phyloP scores from a whole-genome alignment of 2,329 filamentous ascomycete genomes.

The Ophiosphaerella narmari region DNA sequence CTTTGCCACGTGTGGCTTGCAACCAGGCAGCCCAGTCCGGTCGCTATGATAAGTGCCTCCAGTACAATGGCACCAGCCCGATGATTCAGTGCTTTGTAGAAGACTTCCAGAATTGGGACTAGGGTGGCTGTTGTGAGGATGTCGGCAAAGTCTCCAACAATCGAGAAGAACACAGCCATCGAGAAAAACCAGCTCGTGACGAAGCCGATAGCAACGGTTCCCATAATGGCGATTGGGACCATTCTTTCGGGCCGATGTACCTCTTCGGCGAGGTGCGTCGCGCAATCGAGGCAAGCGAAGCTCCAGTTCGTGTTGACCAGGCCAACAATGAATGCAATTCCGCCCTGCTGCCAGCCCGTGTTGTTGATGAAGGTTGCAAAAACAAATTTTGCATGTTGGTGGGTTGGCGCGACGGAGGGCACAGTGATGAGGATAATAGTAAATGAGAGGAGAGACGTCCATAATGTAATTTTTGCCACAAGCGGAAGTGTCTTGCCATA shows the following conservation, averaged over 20 bases:
- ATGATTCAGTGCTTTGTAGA: slow-evolving; percentile 50
- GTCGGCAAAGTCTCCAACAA: slow-evolving; percentile 51
- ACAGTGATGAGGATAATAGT: slow-evolving; percentile 55
- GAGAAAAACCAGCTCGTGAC: slow-evolving; percentile 55
- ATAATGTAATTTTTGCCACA: slow-evolving; percentile 52
- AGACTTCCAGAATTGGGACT: slow-evolving; percentile 56
- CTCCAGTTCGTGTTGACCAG: slow-evolving; percentile 58
- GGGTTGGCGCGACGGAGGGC: slow-evolving; percentile 50
- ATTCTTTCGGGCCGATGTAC: slow-evolving; percentile 53
- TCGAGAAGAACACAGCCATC: slow-evolving; percentile 57
- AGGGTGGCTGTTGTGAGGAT: slow-evolving; percentile 49
- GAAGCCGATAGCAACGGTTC: slow-evolving; percentile 56
- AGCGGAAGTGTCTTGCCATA: slow-evolving; percentile 44
- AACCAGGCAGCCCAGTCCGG: slow-evolving; percentile 54
- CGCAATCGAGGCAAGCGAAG: slow-evolving; percentile 57
- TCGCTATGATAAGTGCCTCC: slow-evolving; percentile 53
- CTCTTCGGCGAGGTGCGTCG: slow-evolving; percentile 58
- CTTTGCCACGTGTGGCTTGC: slow-evolving; percentile 58
- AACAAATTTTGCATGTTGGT: slow-evolving; percentile 55
- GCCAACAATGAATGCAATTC: slow-evolving; percentile 58
- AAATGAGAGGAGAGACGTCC: slow-evolving; percentile 54
- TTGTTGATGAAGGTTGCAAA: slow-evolving; percentile 59
- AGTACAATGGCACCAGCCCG: slow-evolving; percentile 54
- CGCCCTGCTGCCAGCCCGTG: slow-evolving; percentile 53
- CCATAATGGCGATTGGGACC: slow-evolving; percentile 57